Conservation (phyloP, 352 stramenopile genomes). For the Globisporangium perplexum region DNA sequence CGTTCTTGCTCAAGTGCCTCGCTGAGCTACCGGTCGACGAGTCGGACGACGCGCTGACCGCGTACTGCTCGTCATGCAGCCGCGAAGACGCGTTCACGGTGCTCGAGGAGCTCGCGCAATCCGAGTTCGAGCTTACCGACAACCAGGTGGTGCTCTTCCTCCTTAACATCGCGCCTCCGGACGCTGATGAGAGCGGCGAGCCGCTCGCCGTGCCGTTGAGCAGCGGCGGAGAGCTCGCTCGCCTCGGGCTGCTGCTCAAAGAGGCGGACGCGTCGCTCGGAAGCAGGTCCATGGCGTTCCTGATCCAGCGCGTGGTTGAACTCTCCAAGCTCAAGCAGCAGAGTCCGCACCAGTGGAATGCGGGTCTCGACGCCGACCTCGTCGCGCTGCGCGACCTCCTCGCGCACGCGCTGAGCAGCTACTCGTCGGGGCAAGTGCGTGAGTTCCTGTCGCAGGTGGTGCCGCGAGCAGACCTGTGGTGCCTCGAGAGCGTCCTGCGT, state of each 20-base stretch:
- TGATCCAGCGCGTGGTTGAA: slow-evolving; percentile 38
- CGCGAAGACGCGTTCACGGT: slow-evolving; percentile 26
- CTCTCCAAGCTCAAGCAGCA: slow-evolving; percentile 22
- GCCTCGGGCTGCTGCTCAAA: slow-evolving; percentile 6
- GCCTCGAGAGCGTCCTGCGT: slow-evolving; percentile 30
- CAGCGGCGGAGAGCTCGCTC: slow-evolving; percentile 2
- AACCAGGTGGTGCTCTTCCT: slow-evolving; percentile 62
- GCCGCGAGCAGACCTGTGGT: slow-evolving; percentile 22
- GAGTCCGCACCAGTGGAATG: slow-evolving; percentile 8
- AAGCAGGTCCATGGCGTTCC: slow-evolving; percentile 32
- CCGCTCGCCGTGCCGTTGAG: background rate
- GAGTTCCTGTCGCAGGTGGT: slow-evolving; percentile 48
- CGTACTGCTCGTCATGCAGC: slow-evolving; percentile 45
- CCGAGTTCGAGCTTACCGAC: slow-evolving; percentile 33
- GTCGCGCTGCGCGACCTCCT: slow-evolving; percentile 36
- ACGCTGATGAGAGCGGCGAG: background rate
- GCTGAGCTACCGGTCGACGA: slow-evolving; percentile 28
- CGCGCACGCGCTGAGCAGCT: slow-evolving; percentile 28
- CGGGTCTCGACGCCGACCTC: slow-evolving; percentile 23
- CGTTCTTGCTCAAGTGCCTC: slow-evolving; percentile 41
- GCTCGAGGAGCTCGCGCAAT: slow-evolving; percentile 27
- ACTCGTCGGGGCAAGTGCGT: slow-evolving; percentile 29
- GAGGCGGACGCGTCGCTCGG: slow-evolving; percentile 25
- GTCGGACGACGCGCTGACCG: slow-evolving; percentile 40
- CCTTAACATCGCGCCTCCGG: slow-evolving; percentile 25